phyloP scores from a whole-genome alignment of 345 rosid genomes.

The Salix viminalis region DNA sequence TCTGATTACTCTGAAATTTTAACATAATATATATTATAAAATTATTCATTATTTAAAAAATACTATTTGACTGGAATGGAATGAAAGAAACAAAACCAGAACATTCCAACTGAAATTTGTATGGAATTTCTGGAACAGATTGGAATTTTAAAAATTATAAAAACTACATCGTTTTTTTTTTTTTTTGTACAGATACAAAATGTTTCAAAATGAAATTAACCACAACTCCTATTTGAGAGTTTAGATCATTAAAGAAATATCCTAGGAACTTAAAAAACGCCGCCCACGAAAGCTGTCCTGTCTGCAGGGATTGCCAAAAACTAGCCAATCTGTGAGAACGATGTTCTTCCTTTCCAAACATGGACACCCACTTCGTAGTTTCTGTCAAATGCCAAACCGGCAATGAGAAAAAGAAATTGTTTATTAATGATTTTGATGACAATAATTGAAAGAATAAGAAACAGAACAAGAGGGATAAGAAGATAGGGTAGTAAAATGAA shows the following conservation, averaged over 20 bases:
- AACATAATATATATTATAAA: too few relatives aligned
- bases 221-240: too few relatives aligned
- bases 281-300: background rate
- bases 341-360: constrained; percentile 9
- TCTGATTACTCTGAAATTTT: too few relatives aligned
- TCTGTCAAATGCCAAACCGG: background rate
- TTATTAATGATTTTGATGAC: background rate
- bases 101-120: too few relatives aligned
- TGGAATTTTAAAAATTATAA: too few relatives aligned
- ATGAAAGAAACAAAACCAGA: too few relatives aligned
- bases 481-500: constrained; percentile 26
- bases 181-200: too few relatives aligned
- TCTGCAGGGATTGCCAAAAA: background rate
- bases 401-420: background rate
- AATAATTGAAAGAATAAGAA: constrained; percentile 22
- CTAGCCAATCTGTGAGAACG: background rate
- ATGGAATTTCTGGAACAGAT: too few relatives aligned
- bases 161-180: too few relatives aligned
- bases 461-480: constrained; percentile 23
- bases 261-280: background rate
- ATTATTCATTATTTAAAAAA: too few relatives aligned
- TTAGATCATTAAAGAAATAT: background rate
- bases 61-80: too few relatives aligned
- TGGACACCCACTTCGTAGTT: background rate
- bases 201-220: too few relatives aligned